These are phyloP conservation scores for Picea abies DNA, from an alignment of 83 land plant species.

Conservation along the genomic window DNA sequence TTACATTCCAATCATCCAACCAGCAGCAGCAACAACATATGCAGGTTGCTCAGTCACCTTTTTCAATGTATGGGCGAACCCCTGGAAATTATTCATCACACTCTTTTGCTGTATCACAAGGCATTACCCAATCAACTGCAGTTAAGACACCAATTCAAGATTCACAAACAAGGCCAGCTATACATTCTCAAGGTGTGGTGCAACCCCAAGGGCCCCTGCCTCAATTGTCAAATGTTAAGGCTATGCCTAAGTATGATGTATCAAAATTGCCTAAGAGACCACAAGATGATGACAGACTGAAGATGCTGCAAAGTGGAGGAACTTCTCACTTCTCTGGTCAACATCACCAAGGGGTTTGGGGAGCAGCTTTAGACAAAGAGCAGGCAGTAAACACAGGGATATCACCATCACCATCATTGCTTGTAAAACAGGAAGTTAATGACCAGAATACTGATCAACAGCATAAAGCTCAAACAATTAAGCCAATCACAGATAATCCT, in stretches of 20 bases:
- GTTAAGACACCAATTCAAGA: constrained; percentile 44
- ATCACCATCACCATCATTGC: constrained; percentile 20
- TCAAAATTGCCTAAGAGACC: constrained; percentile 33
- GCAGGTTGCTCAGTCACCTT: constrained; percentile 37
- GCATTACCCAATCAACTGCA: constrained; percentile 27
- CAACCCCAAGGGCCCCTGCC: constrained; percentile 23
- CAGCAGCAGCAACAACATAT: constrained; percentile 53
- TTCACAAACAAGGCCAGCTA: constrained; percentile 38
- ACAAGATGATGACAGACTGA: constrained; percentile 27
- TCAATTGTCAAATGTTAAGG: constrained; percentile 27
- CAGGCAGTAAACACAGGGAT: constrained; percentile 14
- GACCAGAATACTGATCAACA: constrained; percentile 44
- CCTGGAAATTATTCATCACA: constrained; percentile 30
- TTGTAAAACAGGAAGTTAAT: constrained; percentile 47
- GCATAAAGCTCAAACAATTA: constrained; percentile 20
- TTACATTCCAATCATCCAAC: constrained; percentile 32
- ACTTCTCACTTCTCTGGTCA: constrained; percentile 34
- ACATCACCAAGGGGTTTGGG: constrained; percentile 39
- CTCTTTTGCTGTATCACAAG: constrained; percentile 35
- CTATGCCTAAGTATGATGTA: constrained; percentile 39
- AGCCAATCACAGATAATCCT: constrained; percentile 11
- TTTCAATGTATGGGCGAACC: constrained; percentile 46
- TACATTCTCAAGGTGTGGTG: constrained; percentile 30
- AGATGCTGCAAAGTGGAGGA: constrained; percentile 39
- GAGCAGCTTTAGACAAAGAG: constrained; percentile 37